Evolutionary conservation across 1,284 basidiomycete genomes (phyloP).

Genomic region (Ceratobasidium sp.): DNA sequence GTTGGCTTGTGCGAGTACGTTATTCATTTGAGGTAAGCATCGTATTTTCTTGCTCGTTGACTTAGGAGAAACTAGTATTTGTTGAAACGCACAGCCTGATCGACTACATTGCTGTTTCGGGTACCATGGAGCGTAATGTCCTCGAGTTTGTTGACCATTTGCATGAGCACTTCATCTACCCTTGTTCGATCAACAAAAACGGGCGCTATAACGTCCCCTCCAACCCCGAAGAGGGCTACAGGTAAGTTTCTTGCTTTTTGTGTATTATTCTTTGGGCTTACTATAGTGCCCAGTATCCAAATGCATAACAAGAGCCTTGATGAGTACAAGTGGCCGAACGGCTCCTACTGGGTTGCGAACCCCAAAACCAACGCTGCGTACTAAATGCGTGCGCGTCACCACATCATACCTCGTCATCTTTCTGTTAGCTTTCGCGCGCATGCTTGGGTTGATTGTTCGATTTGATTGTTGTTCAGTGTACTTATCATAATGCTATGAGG

Average conservation of each 20-base stretch:
- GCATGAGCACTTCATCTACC: constrained; percentile 90
- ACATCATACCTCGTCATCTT: constrained; percentile 17
- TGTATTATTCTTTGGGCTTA: not conserved
- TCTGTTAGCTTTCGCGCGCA: constrained; percentile 1
- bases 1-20: constrained; percentile 84
- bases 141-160: constrained; percentile 85
- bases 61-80: not conserved
- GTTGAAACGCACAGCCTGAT: constrained; percentile 63
- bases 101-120: constrained; percentile 91
- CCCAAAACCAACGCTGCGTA: constrained; percentile 38
- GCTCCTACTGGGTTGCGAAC: constrained; percentile 64
- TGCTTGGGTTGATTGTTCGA: not conserved
- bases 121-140: constrained; percentile 90
- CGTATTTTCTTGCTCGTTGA: constrained; percentile 3
- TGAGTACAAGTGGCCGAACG: constrained; percentile 75
- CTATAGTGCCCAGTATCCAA: constrained; percentile 64
- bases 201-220: constrained; percentile 85
- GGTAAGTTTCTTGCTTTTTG: constrained; percentile 53
- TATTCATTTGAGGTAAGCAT: constrained; percentile 43
- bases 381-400: constrained; percentile 9
- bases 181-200: constrained; percentile 82
- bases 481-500: constrained; percentile 31
- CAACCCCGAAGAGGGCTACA: constrained; percentile 72
- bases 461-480: constrained; percentile 12
- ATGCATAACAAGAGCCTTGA: constrained; percentile 73